Evolutionary conservation across 495 filamentous ascomycete genomes (phyloP).

Genomic region (Penicillium chermesinum): DNA sequence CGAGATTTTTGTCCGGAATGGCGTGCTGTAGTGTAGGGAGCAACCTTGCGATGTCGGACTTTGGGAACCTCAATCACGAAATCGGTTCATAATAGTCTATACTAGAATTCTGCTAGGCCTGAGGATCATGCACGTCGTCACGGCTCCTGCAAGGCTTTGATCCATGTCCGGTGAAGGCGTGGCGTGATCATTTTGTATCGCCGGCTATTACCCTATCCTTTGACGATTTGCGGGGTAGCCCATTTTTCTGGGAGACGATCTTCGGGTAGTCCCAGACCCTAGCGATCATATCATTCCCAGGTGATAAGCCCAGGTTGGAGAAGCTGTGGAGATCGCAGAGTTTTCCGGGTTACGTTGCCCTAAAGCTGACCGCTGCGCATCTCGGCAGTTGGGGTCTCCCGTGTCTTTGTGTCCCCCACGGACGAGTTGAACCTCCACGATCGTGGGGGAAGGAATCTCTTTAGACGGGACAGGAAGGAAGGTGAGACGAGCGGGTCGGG

Average conservation of each 20-base stretch:
- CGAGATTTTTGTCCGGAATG: not conserved
- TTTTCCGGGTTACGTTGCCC: not conserved
- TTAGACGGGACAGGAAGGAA: not conserved
- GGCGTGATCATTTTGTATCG: not conserved
- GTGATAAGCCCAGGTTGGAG: not conserved
- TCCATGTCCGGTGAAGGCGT: too few species aligned
- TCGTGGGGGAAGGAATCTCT: not conserved
- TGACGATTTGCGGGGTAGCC: not conserved
- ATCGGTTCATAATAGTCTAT: not conserved
- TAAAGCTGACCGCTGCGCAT: not conserved
- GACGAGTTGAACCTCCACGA: not conserved
- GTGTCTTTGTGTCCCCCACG: not conserved
- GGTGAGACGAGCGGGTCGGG: not conserved
- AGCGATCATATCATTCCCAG: not conserved
- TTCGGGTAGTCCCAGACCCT: not conserved
- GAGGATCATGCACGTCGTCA: not conserved
- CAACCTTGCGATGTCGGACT: conserved; percentile 9
- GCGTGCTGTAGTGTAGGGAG: not conserved
- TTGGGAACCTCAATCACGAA: conserved; percentile 4
- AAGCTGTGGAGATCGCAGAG: not conserved
- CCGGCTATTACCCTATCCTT: not conserved
- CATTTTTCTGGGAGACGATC: not conserved
- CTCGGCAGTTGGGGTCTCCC: not conserved
- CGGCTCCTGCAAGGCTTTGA: not conserved
- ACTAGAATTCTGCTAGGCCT: not conserved